A percentile compares a stretch with the other conserved stretches of the same genome.
phyloP scores from a whole-genome alignment of 148 eudicot genomes.

The Mesembryanthemum crystallinum region DNA sequence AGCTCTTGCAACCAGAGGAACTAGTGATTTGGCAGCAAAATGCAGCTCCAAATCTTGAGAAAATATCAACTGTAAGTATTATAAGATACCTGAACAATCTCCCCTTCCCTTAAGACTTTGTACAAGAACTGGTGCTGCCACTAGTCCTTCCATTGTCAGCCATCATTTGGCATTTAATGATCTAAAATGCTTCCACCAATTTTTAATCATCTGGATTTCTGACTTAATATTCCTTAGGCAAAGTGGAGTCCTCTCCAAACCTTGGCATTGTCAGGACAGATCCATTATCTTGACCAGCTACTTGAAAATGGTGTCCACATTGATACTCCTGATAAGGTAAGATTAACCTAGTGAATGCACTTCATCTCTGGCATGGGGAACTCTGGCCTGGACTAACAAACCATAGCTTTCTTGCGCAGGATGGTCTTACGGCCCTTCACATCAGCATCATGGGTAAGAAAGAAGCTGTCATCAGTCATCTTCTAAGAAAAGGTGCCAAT shows the following conservation, averaged over 20 bases:
- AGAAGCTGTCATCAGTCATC: slow-evolving; percentile 92
- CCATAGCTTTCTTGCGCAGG: slow-evolving; percentile 40
- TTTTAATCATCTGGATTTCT: background rate
- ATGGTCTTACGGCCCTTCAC: slow-evolving; percentile 86
- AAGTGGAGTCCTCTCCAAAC: slow-evolving; percentile 88
- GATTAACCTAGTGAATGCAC: background rate
- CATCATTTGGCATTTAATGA: background rate
- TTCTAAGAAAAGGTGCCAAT: slow-evolving; percentile 85
- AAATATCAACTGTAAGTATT: slow-evolving; percentile 73
- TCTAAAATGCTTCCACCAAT: background rate
- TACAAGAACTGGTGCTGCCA: background rate
- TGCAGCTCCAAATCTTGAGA: slow-evolving; percentile 52
- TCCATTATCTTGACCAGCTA: slow-evolving; percentile 64
- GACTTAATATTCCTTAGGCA: slow-evolving; percentile 36
- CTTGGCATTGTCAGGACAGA: slow-evolving; percentile 85
- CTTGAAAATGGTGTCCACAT: slow-evolving; percentile 59
- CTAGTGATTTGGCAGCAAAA: slow-evolving; percentile 56
- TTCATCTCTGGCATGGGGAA: background rate
- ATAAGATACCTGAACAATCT: background rate
- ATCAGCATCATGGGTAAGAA: slow-evolving; percentile 76
- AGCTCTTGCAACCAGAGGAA: slow-evolving; percentile 74
- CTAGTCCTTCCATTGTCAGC: slow-evolving; percentile 2
- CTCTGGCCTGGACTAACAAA: slow-evolving; percentile 14
- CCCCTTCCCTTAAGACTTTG: background rate
- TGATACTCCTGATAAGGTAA: slow-evolving; percentile 70